phyloP scores from a whole-genome alignment of 495 filamentous ascomycete genomes.

The Podospora anserina region DNA sequence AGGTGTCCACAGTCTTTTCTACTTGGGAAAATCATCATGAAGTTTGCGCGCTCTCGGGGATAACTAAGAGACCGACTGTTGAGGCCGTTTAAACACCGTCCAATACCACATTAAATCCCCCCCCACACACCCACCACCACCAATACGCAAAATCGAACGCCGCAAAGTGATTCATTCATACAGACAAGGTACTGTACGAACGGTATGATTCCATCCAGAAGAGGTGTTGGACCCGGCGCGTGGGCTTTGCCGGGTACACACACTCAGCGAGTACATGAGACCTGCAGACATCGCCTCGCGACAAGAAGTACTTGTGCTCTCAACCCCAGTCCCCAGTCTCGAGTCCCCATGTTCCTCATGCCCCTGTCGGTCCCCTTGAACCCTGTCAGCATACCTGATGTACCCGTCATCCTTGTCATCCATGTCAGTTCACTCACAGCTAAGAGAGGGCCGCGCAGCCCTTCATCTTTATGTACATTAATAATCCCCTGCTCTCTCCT shows the following conservation, averaged over 20 bases:
- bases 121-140: neutral
- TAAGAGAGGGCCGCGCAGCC: conserved; percentile 7
- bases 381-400: neutral
- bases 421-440: neutral
- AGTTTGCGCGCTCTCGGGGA: conserved; percentile 32
- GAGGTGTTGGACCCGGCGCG: neutral
- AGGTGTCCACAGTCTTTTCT: conserved; percentile 7
- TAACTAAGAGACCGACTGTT: conserved; percentile 38
- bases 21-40: neutral
- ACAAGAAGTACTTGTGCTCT: neutral
- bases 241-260: neutral
- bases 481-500: conserved; percentile 2
- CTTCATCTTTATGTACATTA: neutral
- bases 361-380: neutral
- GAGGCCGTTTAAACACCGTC: conserved; percentile 11
- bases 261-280: neutral
- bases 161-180: neutral
- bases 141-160: neutral
- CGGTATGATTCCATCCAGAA: neutral
- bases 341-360: neutral
- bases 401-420: neutral
- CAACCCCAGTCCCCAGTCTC: neutral
- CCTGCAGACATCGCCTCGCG: neutral
- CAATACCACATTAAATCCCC: neutral
- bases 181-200: neutral